phyloP scores from a whole-genome alignment of 2,329 filamentous ascomycete genomes.

The Beauveria varroae region DNA sequence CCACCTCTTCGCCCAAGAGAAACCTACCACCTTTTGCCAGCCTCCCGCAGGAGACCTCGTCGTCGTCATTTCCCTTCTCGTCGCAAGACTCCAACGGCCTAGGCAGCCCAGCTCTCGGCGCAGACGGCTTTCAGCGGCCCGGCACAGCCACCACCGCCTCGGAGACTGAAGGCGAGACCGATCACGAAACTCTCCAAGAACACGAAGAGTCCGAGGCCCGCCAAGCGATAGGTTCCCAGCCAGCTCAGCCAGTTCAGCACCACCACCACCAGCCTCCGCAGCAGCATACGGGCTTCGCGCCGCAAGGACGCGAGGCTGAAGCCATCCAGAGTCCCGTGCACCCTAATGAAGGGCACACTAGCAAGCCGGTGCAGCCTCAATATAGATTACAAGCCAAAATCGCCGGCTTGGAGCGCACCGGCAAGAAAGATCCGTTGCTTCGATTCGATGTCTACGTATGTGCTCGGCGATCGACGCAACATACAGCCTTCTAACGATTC shows the following conservation, averaged over 20 bases:
- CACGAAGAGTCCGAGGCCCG: neutral
- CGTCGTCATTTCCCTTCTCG: constrained; percentile 37
- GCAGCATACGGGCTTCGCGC: constrained; percentile 15
- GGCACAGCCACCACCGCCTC: constrained; percentile 39
- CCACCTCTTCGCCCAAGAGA: constrained; percentile 41
- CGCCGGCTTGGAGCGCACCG: constrained; percentile 83
- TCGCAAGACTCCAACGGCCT: constrained; percentile 38
- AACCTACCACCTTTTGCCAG: constrained; percentile 36
- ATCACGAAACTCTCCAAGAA: constrained; percentile 23
- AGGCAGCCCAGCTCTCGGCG: constrained; percentile 25
- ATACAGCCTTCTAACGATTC: constrained; percentile 17
- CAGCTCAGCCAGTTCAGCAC: constrained; percentile 23
- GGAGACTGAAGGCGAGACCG: constrained; percentile 33
- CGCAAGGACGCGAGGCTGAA: constrained; percentile 26
- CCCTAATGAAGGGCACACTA: constrained; percentile 36
- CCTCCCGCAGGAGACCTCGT: constrained; percentile 31
- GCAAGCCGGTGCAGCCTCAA: constrained; percentile 52
- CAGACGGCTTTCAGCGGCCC: constrained; percentile 37
- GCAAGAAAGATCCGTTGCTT: constrained; percentile 90
- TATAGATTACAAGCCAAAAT: constrained; percentile 93
- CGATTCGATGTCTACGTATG: constrained; percentile 92
- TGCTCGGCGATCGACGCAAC: neutral
- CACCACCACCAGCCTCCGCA: constrained; percentile 14
- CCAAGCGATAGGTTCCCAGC: constrained; percentile 13
- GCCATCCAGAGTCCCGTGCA: neutral